Evolutionary conservation across 2,329 filamentous ascomycete genomes (phyloP).

Genomic region (Laburnicola sp.): DNA sequence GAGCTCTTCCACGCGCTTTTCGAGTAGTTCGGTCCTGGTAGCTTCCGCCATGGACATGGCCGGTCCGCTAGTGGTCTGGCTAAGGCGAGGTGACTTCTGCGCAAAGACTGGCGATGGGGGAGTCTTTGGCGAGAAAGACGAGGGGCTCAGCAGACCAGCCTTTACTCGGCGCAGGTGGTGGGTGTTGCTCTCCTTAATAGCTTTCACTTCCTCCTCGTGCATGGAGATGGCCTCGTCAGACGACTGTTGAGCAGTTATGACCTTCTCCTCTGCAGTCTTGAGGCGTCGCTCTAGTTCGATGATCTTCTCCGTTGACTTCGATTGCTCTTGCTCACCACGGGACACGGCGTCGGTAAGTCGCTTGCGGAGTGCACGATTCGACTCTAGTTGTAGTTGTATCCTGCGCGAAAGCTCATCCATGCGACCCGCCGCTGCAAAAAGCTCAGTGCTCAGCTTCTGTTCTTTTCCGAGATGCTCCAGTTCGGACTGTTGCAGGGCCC

Average conservation of each 20-base stretch:
- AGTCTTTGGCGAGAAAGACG: conserved; percentile 60
- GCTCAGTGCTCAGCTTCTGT: conserved; percentile 66
- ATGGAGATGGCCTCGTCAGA: conserved; percentile 81
- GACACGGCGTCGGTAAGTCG: conserved; percentile 78
- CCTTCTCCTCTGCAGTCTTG: conserved; percentile 78
- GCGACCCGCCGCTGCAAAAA: conserved; percentile 72
- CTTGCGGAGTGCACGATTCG: conserved; percentile 73
- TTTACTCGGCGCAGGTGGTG: conserved; percentile 76
- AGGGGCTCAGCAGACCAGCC: conserved; percentile 51
- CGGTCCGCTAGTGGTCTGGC: conserved; percentile 63
- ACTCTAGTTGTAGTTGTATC: conserved; percentile 77
- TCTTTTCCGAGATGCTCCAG: conserved; percentile 62
- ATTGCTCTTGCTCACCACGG: conserved; percentile 82
- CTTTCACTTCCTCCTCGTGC: conserved; percentile 82
- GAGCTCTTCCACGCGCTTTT: conserved; percentile 78
- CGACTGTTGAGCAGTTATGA: conserved; percentile 78
- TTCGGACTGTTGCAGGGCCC: conserved; percentile 61
- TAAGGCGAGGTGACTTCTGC: conserved; percentile 62
- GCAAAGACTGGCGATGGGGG: conserved; percentile 66
- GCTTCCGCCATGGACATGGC: conserved; percentile 67
- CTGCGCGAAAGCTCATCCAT: conserved; percentile 79
- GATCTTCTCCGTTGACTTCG: conserved; percentile 77
- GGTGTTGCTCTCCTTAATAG: conserved; percentile 75
- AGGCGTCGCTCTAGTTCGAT: conserved; percentile 80
- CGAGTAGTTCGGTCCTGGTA: conserved; percentile 72